phyloP scores from a whole-genome alignment of 164 flowering plant species.

The Annona cherimola region DNA sequence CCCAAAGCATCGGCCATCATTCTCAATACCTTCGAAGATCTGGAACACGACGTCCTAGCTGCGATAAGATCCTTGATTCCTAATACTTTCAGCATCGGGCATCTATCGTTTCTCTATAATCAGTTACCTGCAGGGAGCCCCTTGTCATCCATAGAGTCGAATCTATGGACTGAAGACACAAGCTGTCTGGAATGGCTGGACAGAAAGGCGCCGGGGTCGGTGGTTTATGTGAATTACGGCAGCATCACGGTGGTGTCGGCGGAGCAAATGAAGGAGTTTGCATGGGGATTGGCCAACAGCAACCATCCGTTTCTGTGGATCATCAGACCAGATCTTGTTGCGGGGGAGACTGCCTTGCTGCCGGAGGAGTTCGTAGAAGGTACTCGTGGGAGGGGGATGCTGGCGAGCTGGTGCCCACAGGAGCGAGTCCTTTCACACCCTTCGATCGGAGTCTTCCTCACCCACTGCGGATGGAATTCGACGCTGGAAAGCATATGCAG shows the following conservation, averaged over 20 bases:
- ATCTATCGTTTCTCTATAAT: neutral
- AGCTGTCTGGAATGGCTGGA: constrained; percentile 5
- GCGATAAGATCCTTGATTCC: constrained; percentile 2
- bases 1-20: constrained; percentile 20
- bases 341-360: constrained; percentile 15
- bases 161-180: constrained; percentile 9
- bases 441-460: constrained; percentile 5
- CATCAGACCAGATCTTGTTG: constrained; percentile 1
- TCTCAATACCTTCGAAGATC: constrained; percentile 23
- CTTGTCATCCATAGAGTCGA: constrained; percentile 3
- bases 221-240: constrained; percentile 7
- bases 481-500: neutral
- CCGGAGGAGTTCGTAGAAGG: constrained; percentile 6
- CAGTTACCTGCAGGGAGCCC: neutral
- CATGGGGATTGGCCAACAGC: constrained; percentile 15
- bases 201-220: neutral
- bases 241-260: constrained; percentile 2
- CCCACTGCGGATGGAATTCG: constrained; percentile 4
- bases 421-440: constrained; percentile 10
- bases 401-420: constrained; percentile 16
- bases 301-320: constrained; percentile 16
- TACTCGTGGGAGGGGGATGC: constrained; percentile 5
- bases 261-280: constrained; percentile 10
- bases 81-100: constrained; percentile 9
- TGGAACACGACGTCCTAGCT: constrained; percentile 15